phyloP scores from a whole-genome alignment of 2,329 filamentous ascomycete genomes.

The Hysterium pulicare region DNA sequence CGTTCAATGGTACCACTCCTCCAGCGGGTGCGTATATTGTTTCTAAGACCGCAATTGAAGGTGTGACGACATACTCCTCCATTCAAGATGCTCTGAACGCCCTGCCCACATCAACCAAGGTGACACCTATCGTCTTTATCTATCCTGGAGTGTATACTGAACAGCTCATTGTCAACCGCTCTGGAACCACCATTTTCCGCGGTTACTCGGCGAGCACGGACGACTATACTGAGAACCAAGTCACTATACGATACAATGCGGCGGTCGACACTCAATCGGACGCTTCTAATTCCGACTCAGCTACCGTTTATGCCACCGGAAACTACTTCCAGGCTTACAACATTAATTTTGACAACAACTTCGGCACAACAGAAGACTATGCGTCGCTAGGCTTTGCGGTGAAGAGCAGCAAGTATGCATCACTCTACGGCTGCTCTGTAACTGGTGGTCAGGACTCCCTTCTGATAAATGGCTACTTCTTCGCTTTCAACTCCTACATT shows the following conservation, averaged over 20 bases:
- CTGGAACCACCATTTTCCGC: slow-evolving; percentile 39
- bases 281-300: slow-evolving; percentile 35
- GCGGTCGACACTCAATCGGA: slow-evolving; percentile 38
- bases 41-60: slow-evolving; percentile 34
- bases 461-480: slow-evolving; percentile 37
- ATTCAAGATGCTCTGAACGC: slow-evolving; percentile 38
- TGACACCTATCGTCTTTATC: slow-evolving; percentile 39
- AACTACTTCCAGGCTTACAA: slow-evolving; percentile 42
- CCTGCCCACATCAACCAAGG: slow-evolving; percentile 34
- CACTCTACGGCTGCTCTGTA: slow-evolving; percentile 36
- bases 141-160: slow-evolving; percentile 41
- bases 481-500: slow-evolving; percentile 40
- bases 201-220: slow-evolving; percentile 37
- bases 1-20: slow-evolving; percentile 31
- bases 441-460: slow-evolving; percentile 40
- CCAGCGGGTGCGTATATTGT: slow-evolving; percentile 38
- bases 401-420: slow-evolving; percentile 41
- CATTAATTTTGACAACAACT: slow-evolving; percentile 41
- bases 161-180: slow-evolving; percentile 38
- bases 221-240: slow-evolving; percentile 37
- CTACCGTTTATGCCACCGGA: slow-evolving; percentile 40
- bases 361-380: slow-evolving; percentile 36
- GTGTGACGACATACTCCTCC: slow-evolving; percentile 34
- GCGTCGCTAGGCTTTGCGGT: slow-evolving; percentile 42
- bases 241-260: slow-evolving; percentile 33